phyloP scores from a whole-genome alignment of 257 asterid species.

The Solanum appendiculatum region DNA sequence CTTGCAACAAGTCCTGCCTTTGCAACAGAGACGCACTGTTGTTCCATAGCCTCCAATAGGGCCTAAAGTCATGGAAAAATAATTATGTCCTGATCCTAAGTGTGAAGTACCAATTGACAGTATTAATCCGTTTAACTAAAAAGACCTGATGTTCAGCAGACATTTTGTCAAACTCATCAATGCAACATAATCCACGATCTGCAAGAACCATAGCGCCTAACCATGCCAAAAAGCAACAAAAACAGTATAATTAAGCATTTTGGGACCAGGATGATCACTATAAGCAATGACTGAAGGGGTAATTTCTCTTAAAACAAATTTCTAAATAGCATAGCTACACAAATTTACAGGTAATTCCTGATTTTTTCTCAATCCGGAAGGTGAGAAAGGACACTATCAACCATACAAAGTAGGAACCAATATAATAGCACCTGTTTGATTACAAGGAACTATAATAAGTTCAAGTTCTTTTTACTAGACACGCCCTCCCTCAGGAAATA shows the following conservation, averaged over 20 bases:
- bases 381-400: neutral
- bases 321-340: neutral
- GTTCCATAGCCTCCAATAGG: conserved; percentile 97
- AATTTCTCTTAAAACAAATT: neutral
- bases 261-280: neutral
- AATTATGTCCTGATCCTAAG: conserved; percentile 7
- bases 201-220: conserved; percentile 99
- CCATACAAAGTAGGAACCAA: neutral
- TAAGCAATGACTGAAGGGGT: neutral
- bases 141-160: conserved; percentile 93
- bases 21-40: conserved; percentile 97
- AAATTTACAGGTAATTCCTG: neutral
- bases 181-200: conserved; percentile 93
- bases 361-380: neutral
- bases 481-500: neutral
- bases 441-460: neutral
- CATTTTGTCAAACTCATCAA: conserved; percentile 98
- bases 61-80: conserved; percentile 43
- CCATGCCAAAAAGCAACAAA: neutral
- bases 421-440: neutral
- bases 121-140: neutral
- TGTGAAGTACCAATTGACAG: conserved; percentile 5
- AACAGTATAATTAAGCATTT: neutral
- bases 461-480: neutral
- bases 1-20: conserved; percentile 99